phyloP scores from a whole-genome alignment of 1,284 basidiomycete species.

The Apiotrichum gamsii region DNA sequence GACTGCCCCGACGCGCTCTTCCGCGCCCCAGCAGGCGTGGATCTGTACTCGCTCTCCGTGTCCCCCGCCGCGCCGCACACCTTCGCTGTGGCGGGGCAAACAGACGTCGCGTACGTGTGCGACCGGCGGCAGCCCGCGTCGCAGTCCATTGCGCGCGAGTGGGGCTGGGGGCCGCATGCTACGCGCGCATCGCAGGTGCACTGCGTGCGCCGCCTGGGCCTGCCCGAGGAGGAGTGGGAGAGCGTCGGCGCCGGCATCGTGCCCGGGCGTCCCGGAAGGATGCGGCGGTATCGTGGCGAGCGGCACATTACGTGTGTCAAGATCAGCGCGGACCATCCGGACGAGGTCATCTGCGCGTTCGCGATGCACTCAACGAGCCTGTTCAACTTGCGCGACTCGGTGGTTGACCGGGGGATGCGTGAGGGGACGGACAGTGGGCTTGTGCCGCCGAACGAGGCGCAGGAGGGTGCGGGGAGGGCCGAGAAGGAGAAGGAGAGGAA shows the following conservation, averaged over 20 bases:
- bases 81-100: slow-evolving; percentile 50
- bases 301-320: slow-evolving; percentile 71
- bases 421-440: slow-evolving; percentile 1
- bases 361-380: slow-evolving; percentile 70
- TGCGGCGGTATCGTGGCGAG: slow-evolving; percentile 32
- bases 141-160: slow-evolving; percentile 54
- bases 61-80: slow-evolving; percentile 49
- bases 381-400: slow-evolving; percentile 69
- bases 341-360: slow-evolving; percentile 65
- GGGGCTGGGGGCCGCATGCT: slow-evolving; percentile 66
- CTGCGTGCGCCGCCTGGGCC: slow-evolving; percentile 78
- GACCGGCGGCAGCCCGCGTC: slow-evolving; percentile 73
- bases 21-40: slow-evolving; percentile 37
- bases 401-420: slow-evolving; percentile 18
- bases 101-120: slow-evolving; percentile 70
- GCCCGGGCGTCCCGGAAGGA: too few relatives aligned
- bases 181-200: slow-evolving; percentile 50
- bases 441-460: slow-evolving; percentile 7
- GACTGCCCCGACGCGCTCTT: slow-evolving; percentile 44
- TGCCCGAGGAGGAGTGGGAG: slow-evolving; percentile 47
- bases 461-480: background rate
- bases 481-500: background rate
- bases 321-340: slow-evolving; percentile 67
- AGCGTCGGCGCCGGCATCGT: slow-evolving; percentile 9
- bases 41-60: slow-evolving; percentile 50